Evolutionary conservation across 176 grass and related monocot genomes (phyloP), one percentile per base, ranked within the genome.

Genomic region (Raddia guianensis): DNA sequence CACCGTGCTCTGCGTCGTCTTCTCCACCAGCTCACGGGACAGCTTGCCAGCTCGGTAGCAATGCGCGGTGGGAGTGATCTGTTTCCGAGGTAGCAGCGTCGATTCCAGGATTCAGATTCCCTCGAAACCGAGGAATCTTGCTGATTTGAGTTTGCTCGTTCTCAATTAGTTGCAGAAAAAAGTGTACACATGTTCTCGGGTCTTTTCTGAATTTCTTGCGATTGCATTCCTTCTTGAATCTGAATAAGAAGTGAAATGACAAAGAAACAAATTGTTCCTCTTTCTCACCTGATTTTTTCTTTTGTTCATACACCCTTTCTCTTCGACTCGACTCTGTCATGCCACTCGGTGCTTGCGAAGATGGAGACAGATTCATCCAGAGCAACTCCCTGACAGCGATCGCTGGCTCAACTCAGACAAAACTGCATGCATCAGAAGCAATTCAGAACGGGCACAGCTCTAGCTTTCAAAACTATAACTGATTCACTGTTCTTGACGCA

Each of bases 1-100:
- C 5, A 79, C 84, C 42, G 64, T 95, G 34, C 80, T 87, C 62
- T 89, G 75, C 77, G 60, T 75, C 32, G 72, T 85, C 32, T 90
- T 90, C 82, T 66, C 69, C 59, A 79, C 69, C 59, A 79, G 51
- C 57, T 62, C 63, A 27, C 60, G 63, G 16, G 57, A 89, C 49
- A 68, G 83, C 18, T 13, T 45, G 45, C 71, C 42, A 56, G 84
- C 16, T 80, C 68, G 68, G 34, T 64, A 66, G 65, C 43, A 27
- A 27, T 27, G 27, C 27, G 27, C 27, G 32, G 12, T 7, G 8
- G 1, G 11, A 37, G 1, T 66, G 19, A 45, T 72, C 37, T 9
- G 35, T 37, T 20, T 73, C 42, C 11, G 58, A 84, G 66, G 19
- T 84, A 63, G 52, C 68, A 63, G 61, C 63, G 46, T 47, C 33